Percentiles rank a stretch among this genome's conserved stretches.
These are phyloP conservation scores for Clarireedia homoeocarpa DNA, from an alignment of 2,329 filamentous ascomycete species.

Conservation along the genomic window DNA sequence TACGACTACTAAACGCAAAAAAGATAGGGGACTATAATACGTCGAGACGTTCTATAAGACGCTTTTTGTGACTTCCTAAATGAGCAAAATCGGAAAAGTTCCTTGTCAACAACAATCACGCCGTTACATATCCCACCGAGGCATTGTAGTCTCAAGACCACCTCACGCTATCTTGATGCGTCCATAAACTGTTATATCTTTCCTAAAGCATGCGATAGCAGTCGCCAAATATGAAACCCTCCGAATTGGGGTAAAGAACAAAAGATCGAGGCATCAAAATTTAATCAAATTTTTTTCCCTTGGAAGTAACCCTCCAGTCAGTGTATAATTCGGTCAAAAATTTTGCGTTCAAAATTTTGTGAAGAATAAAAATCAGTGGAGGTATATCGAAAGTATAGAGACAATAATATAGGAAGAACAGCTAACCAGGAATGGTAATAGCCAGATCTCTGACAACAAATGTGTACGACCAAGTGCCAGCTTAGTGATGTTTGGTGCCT, in stretches of 20 bases:
- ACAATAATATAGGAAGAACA: background rate
- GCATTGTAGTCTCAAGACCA: background rate
- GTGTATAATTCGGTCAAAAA: too few relatives aligned
- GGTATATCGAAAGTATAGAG: too few relatives aligned
- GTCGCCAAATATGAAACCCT: background rate
- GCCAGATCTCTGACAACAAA: background rate
- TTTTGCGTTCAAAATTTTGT: too few relatives aligned
- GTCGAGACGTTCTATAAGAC: background rate
- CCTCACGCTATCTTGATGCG: background rate
- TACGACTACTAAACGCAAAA: background rate
- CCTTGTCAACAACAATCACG: background rate
- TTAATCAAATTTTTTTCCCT: background rate
- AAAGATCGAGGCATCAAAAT: background rate
- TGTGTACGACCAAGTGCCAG: background rate
- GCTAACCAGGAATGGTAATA: background rate
- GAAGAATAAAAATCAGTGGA: too few relatives aligned
- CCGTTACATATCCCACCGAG: constrained; percentile 1
- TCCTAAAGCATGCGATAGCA: background rate
- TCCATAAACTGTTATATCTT: background rate
- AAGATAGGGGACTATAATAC: background rate
- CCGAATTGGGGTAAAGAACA: background rate
- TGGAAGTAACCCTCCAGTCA: background rate
- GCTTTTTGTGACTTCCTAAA: background rate
- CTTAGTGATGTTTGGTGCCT: background rate
- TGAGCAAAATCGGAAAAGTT: background rate